phyloP scores from a whole-genome alignment of 179 eudicot genomes.

The Patellifolia procumbens region DNA sequence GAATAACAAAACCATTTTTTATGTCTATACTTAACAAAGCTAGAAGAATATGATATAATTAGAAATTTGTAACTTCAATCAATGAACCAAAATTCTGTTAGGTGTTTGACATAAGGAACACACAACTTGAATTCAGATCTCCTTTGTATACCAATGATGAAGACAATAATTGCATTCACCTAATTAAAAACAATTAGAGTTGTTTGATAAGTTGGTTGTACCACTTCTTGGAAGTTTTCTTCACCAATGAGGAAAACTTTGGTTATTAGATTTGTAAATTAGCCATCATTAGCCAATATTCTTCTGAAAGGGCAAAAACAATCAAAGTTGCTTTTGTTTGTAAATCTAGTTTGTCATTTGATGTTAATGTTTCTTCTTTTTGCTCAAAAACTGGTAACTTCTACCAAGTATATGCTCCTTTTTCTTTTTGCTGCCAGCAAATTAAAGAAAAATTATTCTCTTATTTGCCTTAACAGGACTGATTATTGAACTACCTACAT shows the following conservation, averaged over 20 bases:
- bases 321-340: slow-evolving; percentile 20
- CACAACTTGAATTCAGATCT: not conserved
- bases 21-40: not conserved
- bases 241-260: slow-evolving; percentile 27
- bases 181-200: not conserved
- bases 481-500: slow-evolving; percentile 33
- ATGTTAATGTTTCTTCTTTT: slow-evolving; percentile 23
- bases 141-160: slow-evolving; percentile 1
- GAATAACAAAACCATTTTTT: too few species aligned
- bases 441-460: slow-evolving; percentile 25
- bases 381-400: slow-evolving; percentile 14
- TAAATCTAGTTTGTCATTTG: slow-evolving; percentile 28
- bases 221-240: slow-evolving; percentile 20
- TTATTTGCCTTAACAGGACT: slow-evolving; percentile 8
- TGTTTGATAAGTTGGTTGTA: slow-evolving; percentile 4
- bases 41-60: not conserved
- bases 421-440: slow-evolving; percentile 23
- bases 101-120: not conserved
- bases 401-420: slow-evolving; percentile 13
- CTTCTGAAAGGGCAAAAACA: slow-evolving; percentile 20
- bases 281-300: slow-evolving; percentile 27
- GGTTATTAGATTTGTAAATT: slow-evolving; percentile 19
- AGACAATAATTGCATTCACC: slow-evolving; percentile 21
- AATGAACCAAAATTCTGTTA: not conserved
- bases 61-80: not conserved